Evolutionary conservation across 345 rosid species (phyloP), one percentile per base, ranked within the genome.

Genomic region (Sisymbrium altissimum): DNA sequence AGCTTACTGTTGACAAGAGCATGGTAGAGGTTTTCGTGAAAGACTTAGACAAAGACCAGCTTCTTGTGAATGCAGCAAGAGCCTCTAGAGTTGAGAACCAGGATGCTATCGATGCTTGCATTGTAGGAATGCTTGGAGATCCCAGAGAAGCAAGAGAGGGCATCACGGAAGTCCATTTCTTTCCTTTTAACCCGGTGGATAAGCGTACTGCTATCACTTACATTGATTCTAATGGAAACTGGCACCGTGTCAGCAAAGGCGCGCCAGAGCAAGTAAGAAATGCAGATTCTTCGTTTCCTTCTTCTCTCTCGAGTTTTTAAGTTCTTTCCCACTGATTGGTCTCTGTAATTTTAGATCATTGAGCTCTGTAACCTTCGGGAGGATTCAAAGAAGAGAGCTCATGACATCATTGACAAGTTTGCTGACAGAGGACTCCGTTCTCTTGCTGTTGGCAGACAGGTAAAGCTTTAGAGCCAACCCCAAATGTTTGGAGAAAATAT

Each of bases 201-300:
- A 90, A 90, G 82, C 93, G 97, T 21, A 90, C 97, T 30, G 93
- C 97, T 56, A 90, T 90, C 52, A 90, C 97, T 64, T 90, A 85
- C 74, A 79, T 85, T 9, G 93, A 90, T 72, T 35, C 83, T 38
- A 74, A 70, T 39, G 97, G 90, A 15, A 78, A 67, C 38, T 90
- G 97, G 97, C 90, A 90, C 70, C 77, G 97, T 79, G 79, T 83
- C 69, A 88, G 94, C 82, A 90, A 90, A 81, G 97, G 97, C 13
- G 90, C 94, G 3, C 94, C 97, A 12, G 97, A 90, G 74, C 97
- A 90, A 85, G 92, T 89, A 68, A 71, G 10, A 70, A 19, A 49
- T 40, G 9, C 35, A 21, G 23, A 3, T 50, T 59, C 44, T 23
- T 41, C 9, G 7, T 75, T 17, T 50, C 29, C 46, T 45, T 15